These are phyloP conservation scores for Papilionanthe hybrid DNA, from an alignment of 116 monocot genomes.

Conservation along the genomic window DNA sequence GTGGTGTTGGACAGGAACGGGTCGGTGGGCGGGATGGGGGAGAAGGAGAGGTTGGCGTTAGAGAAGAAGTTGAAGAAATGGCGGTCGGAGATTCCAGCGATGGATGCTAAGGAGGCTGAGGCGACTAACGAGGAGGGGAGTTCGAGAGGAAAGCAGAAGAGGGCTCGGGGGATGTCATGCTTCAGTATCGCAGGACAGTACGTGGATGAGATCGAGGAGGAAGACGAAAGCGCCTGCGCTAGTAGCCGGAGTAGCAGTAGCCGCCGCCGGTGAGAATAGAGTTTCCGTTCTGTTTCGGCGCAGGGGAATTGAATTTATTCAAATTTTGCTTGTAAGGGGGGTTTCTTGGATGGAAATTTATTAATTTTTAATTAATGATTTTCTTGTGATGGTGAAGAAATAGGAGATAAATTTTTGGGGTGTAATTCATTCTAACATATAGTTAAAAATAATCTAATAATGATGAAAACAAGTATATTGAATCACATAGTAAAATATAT, in stretches of 20 bases:
- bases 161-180: background rate
- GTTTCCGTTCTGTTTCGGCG: too few relatives aligned
- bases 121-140: background rate
- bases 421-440: too few relatives aligned
- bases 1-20: background rate
- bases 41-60: slow-evolving; percentile 11
- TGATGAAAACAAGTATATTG: too few relatives aligned
- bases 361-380: too few relatives aligned
- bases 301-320: too few relatives aligned
- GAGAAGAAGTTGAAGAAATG: slow-evolving; percentile 32
- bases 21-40: background rate
- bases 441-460: too few relatives aligned
- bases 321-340: too few relatives aligned
- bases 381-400: too few relatives aligned
- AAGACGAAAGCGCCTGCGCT: background rate
- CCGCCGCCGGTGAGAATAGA: background rate
- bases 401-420: too few relatives aligned
- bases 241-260: background rate
- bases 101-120: background rate
- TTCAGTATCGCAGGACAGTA: slow-evolving; percentile 9
- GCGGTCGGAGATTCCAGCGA: slow-evolving; percentile 17
- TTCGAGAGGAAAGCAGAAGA: background rate
- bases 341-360: too few relatives aligned
- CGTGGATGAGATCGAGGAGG: background rate
- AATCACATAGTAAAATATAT: too few relatives aligned